Evolutionary conservation across 2,329 filamentous ascomycete species (phyloP).

Genomic region (Trichoderma afroharzianum): DNA sequence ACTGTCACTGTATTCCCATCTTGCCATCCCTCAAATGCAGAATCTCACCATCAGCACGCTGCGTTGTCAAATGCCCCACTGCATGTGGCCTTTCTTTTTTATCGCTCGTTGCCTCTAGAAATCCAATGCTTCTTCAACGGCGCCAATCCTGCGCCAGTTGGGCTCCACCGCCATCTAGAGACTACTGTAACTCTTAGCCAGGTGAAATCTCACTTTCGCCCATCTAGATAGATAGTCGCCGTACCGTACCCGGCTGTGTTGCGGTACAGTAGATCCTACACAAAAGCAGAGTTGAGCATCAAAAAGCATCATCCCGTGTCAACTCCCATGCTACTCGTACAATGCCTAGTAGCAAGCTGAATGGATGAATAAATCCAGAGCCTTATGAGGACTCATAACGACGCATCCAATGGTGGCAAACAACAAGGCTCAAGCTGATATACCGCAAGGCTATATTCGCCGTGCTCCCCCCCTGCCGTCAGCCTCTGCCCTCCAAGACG

Average conservation of each 20-base stretch:
- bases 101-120: not conserved
- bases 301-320: not conserved
- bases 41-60: not conserved
- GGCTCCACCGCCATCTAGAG: slow-evolving; percentile 5
- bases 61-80: slow-evolving; percentile 15
- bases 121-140: not conserved
- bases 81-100: not conserved
- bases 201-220: not conserved
- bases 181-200: not conserved
- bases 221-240: not conserved
- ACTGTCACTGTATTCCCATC: not conserved
- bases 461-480: not conserved
- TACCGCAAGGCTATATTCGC: not conserved
- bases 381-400: not conserved
- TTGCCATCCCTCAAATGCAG: not conserved
- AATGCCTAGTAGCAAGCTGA: not conserved
- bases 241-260: not conserved
- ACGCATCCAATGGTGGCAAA: not conserved
- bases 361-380: not conserved
- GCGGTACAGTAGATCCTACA: not conserved
- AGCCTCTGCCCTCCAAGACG: not conserved
- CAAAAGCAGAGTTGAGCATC: not conserved
- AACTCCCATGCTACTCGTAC: not conserved
- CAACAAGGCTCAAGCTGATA: not conserved
- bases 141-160: not conserved